A percentile compares a stretch with the other conserved stretches of the same genome.
These are phyloP conservation scores for Phoma herbarum DNA, from an alignment of 2,329 filamentous ascomycete species.

Conservation along the genomic window DNA sequence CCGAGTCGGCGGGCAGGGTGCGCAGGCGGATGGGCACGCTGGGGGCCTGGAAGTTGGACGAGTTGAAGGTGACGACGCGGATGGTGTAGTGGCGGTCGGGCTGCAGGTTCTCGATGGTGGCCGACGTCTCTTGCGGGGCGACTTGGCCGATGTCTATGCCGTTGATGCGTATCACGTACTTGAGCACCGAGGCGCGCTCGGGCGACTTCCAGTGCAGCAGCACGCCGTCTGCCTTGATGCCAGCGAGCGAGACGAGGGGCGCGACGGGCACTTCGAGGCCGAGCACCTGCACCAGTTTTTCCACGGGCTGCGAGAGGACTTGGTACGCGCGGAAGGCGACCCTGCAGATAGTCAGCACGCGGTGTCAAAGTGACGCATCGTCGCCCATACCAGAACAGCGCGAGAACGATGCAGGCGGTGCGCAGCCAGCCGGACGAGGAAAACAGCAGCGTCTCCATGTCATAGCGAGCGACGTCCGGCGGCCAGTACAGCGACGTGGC, in stretches of 20 bases:
- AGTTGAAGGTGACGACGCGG: constrained; percentile 88
- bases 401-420: constrained; percentile 46
- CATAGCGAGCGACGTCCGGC: constrained; percentile 45
- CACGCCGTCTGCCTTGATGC: constrained; percentile 85
- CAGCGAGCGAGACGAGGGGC: constrained; percentile 88
- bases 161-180: constrained; percentile 93
- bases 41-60: constrained; percentile 90
- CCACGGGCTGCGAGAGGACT: constrained; percentile 88
- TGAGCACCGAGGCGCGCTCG: constrained; percentile 73
- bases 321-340: constrained; percentile 85
- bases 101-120: constrained; percentile 86
- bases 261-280: constrained; percentile 92
- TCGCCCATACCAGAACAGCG: constrained; percentile 42
- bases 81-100: constrained; percentile 93
- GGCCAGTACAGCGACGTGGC: constrained; percentile 46
- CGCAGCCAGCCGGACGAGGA: constrained; percentile 49
- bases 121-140: constrained; percentile 80
- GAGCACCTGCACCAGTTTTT: constrained; percentile 87
- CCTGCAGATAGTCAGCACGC: constrained; percentile 46
- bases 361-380: not conserved
- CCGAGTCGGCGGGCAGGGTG: constrained; percentile 63
- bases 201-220: constrained; percentile 89
- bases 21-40: constrained; percentile 85
- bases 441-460: constrained; percentile 48
- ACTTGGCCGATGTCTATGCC: constrained; percentile 92